Conservation (phyloP, 2,329 filamentous ascomycete species). For the Arthrobotrys sinensis region DNA sequence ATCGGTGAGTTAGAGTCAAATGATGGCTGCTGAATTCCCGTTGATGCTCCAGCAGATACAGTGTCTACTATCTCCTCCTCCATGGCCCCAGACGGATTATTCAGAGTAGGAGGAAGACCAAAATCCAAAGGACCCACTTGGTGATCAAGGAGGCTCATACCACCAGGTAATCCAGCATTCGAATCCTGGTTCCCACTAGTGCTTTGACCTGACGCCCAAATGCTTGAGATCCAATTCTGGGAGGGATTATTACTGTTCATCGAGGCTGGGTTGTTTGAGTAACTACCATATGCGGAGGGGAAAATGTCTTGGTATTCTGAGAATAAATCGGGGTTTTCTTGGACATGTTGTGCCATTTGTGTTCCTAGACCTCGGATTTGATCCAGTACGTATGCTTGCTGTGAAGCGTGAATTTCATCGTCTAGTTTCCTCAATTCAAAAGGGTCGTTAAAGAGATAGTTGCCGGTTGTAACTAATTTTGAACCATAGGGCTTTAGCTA, state of each 20-base stretch:
- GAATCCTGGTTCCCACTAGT: too few species aligned
- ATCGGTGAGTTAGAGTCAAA: too few species aligned
- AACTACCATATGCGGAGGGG: too few species aligned
- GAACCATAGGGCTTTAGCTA: not conserved
- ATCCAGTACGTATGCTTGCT: too few species aligned
- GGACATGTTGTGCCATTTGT: too few species aligned
- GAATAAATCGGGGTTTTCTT: not conserved
- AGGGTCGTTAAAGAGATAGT: not conserved
- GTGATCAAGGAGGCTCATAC: not conserved
- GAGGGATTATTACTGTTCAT: too few species aligned
- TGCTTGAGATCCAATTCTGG: too few species aligned
- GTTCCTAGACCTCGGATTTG: too few species aligned
- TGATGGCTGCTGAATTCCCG: not conserved
- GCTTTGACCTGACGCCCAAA: too few species aligned
- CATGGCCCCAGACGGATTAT: conserved; percentile 1
- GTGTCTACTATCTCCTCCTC: conserved; percentile 1
- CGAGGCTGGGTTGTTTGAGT: too few species aligned
- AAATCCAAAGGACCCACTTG: not conserved
- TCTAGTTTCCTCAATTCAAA: not conserved
- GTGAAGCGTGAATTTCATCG: not conserved
- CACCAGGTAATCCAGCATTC: not conserved
- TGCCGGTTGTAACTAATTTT: not conserved
- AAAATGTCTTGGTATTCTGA: not conserved
- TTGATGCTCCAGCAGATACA: not conserved
- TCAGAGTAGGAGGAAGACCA: not conserved